Conservation (phyloP, 2,329 filamentous ascomycete species). For the Huntiella savannae region DNA sequence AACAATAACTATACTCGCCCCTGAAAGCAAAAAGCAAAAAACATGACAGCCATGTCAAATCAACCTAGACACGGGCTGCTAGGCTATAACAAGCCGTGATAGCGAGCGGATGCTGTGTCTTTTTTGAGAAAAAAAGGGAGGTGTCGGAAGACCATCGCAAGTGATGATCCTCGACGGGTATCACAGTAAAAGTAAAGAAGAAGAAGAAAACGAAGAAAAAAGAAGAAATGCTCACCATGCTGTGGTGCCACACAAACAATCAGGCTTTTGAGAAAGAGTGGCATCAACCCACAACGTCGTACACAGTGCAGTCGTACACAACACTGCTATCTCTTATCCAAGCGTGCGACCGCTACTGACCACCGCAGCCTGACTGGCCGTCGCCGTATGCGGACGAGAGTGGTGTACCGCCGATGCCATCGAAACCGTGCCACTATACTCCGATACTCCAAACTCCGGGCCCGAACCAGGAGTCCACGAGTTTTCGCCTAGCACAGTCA, state of each 20-base stretch:
- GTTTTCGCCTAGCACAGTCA: constrained; percentile 47
- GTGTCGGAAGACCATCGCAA: constrained; percentile 7
- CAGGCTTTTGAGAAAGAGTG: neutral
- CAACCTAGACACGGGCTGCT: neutral
- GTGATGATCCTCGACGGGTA: constrained; percentile 7
- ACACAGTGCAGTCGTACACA: neutral
- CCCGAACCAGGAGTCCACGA: constrained; percentile 30
- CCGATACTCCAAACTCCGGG: constrained; percentile 17
- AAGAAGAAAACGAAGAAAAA: constrained; percentile 3
- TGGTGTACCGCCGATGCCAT: constrained; percentile 6
- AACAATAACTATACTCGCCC: neutral
- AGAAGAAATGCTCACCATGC: constrained; percentile 13
- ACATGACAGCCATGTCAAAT: neutral
- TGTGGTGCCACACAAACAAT: constrained; percentile 3
- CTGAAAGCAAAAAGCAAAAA: neutral
- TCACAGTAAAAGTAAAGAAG: constrained; percentile 9
- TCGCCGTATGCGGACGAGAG: constrained; percentile 1
- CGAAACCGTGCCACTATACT: neutral
- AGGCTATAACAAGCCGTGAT: neutral
- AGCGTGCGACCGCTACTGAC: constrained; percentile 34
- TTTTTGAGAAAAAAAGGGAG: constrained; percentile 8
- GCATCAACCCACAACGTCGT: neutral
- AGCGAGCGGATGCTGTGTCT: constrained; percentile 5
- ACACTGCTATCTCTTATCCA: constrained; percentile 20
- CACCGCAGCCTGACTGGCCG: constrained; percentile 26